phyloP scores from a whole-genome alignment of 1,139 yeast genomes.

The Saccharomyces hybrid region DNA sequence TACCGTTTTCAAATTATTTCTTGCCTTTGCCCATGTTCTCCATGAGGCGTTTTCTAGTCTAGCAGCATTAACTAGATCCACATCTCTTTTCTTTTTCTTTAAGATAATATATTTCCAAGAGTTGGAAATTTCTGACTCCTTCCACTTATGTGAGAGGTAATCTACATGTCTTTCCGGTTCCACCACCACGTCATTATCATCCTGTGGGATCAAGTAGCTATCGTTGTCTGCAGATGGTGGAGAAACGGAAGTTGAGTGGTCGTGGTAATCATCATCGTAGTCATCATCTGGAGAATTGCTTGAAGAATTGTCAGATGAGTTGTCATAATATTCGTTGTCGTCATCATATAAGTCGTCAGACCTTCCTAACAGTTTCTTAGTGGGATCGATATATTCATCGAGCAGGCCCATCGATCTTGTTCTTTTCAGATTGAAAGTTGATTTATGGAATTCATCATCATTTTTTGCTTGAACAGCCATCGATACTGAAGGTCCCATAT shows the following conservation, averaged over 20 bases:
- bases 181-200: conserved; percentile 71
- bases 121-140: conserved; percentile 82
- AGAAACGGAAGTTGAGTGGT: conserved; percentile 24
- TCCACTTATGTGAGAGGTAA: conserved; percentile 92
- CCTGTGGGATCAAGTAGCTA: conserved; percentile 50
- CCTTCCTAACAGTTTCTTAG: conserved; percentile 30
- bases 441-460: conserved; percentile 62
- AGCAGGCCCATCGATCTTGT: conserved; percentile 78
- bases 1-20: conserved; percentile 57
- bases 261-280: conserved; percentile 16
- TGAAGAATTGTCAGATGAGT: conserved; percentile 12
- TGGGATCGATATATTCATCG: conserved; percentile 57
- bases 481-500: conserved; percentile 35
- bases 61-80: conserved; percentile 55
- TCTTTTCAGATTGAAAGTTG: conserved; percentile 71
- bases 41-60: conserved; percentile 75
- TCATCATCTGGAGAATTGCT: conserved; percentile 15
- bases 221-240: conserved; percentile 36
- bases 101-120: conserved; percentile 91
- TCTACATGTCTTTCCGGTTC: conserved; percentile 91
- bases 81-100: conserved; percentile 48
- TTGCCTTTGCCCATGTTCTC: conserved; percentile 84
- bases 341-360: conserved; percentile 5
- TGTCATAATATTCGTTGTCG: conserved; percentile 12
- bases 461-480: conserved; percentile 60